Conservation (phyloP, 768 basidiomycete species). For the Leucosporidium yakuticum region DNA sequence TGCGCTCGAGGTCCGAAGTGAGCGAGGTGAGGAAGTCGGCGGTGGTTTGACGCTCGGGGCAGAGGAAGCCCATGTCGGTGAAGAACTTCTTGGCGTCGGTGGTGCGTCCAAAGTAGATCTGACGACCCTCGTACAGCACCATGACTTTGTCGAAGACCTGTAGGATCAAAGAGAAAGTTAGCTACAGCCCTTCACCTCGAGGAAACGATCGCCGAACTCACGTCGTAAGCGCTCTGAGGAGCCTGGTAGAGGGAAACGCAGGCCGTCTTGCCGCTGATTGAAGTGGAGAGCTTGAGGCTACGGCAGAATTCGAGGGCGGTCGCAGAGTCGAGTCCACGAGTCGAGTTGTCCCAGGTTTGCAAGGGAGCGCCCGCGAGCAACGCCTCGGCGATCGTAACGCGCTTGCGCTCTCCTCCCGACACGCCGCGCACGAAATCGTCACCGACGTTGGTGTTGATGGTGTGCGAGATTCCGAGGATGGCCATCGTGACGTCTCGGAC, state of each 20-base stretch:
- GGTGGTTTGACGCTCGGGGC: conserved; percentile 42
- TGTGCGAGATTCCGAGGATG: conserved; percentile 68
- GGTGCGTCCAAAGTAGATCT: conserved; percentile 51
- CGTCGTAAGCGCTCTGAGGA: conserved; percentile 51
- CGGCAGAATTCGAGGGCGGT: conserved; percentile 34
- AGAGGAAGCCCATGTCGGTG: conserved; percentile 47
- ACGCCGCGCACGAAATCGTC: conserved; percentile 54
- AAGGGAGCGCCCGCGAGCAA: conserved; percentile 60
- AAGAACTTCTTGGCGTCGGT: conserved; percentile 49
- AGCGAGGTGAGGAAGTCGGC: conserved; percentile 47
- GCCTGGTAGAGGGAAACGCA: conserved; percentile 48
- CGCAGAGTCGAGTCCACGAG: conserved; percentile 41
- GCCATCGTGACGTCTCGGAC: conserved; percentile 45
- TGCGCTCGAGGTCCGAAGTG: conserved; percentile 40
- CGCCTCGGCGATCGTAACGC: conserved; percentile 50
- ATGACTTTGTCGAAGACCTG: conserved; percentile 50
- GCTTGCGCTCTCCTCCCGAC: conserved; percentile 49
- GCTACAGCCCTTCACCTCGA: too few species aligned
- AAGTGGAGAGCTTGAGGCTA: conserved; percentile 1
- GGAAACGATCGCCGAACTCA: conserved; percentile 7
- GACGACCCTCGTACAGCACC: conserved; percentile 50
- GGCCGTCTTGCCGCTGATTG: conserved; percentile 9
- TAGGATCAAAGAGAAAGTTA: too few species aligned
- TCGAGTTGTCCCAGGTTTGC: conserved; percentile 4
- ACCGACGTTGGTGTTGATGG: conserved; percentile 64